These are phyloP conservation scores for Apocynum venetum DNA, from an alignment of 257 asterid species.

Conservation along the genomic window DNA sequence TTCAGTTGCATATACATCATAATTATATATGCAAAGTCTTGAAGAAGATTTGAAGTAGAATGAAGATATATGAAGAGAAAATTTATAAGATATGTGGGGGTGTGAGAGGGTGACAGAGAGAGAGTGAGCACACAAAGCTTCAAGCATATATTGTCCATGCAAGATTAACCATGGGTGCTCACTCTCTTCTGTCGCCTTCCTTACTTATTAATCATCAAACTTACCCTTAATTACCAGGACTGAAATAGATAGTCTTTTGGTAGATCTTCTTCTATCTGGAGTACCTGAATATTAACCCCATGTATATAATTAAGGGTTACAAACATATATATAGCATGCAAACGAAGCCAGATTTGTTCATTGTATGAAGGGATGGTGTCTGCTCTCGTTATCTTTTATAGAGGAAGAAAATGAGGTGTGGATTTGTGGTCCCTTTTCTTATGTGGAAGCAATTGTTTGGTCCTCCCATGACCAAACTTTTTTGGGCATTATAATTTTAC, in stretches of 20 bases:
- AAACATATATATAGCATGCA: not conserved
- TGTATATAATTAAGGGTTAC: no score
- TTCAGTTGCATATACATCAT: no score
- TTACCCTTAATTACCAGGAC: not conserved
- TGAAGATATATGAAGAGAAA: no score
- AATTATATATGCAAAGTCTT: no score
- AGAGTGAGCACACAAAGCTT: slow-evolving; percentile 61
- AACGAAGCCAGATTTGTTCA: slow-evolving; percentile 3
- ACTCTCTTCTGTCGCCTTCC: slow-evolving; percentile 52
- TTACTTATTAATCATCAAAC: not conserved
- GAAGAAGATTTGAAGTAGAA: no score
- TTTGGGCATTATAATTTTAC: not conserved
- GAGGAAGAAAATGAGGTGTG: slow-evolving; percentile 1
- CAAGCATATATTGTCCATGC: slow-evolving; percentile 37
- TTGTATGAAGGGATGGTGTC: not conserved
- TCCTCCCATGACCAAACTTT: not conserved
- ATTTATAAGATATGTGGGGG: not conserved
- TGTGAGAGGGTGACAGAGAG: slow-evolving; percentile 45
- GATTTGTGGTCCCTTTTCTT: slow-evolving; percentile 7
- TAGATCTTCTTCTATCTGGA: not conserved
- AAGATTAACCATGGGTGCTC: slow-evolving; percentile 53
- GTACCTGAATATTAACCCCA: not conserved
- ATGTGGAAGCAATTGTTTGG: not conserved
- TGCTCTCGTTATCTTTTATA: not conserved
- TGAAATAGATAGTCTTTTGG: not conserved